Percentiles rank a stretch among this genome's conserved stretches.
phyloP scores from a whole-genome alignment of 2,329 filamentous ascomycete species.

The Arthrobotrys sinensis region DNA sequence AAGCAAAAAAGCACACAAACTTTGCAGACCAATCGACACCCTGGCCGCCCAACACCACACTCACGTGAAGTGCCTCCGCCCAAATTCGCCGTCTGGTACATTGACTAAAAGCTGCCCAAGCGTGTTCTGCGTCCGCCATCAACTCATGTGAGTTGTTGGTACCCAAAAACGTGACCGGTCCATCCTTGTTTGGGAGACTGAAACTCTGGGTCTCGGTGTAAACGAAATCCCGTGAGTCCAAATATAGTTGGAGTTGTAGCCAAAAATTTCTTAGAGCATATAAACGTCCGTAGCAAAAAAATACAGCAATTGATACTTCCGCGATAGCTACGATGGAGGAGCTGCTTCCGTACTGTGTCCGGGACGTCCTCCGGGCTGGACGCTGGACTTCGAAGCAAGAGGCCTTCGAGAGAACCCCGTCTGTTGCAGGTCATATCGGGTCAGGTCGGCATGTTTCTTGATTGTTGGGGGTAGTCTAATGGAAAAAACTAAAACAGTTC shows the following conservation, averaged over 20 bases:
- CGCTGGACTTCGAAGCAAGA: constrained; percentile 54
- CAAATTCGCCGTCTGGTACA: constrained; percentile 57
- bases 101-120: constrained; percentile 59
- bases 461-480: constrained; percentile 61
- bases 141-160: constrained; percentile 61
- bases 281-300: constrained; percentile 45
- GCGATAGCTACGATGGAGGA: constrained; percentile 46
- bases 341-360: constrained; percentile 34
- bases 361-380: constrained; percentile 36
- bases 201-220: constrained; percentile 60
- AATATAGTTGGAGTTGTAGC: constrained; percentile 32
- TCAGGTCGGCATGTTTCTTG: constrained; percentile 62
- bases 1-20: constrained; percentile 31
- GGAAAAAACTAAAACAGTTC: constrained; percentile 61
- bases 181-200: constrained; percentile 61
- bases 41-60: constrained; percentile 47
- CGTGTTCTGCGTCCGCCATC: constrained; percentile 61
- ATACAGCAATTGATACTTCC: constrained; percentile 32
- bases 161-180: constrained; percentile 61
- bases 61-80: constrained; percentile 60
- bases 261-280: constrained; percentile 46
- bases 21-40: constrained; percentile 60
- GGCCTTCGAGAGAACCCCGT: constrained; percentile 42
- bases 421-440: constrained; percentile 61
- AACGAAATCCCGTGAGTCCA: constrained; percentile 60